Evolutionary conservation across 2,329 filamentous ascomycete species (phyloP).

Genomic region (Aurifilum marmelostoma): DNA sequence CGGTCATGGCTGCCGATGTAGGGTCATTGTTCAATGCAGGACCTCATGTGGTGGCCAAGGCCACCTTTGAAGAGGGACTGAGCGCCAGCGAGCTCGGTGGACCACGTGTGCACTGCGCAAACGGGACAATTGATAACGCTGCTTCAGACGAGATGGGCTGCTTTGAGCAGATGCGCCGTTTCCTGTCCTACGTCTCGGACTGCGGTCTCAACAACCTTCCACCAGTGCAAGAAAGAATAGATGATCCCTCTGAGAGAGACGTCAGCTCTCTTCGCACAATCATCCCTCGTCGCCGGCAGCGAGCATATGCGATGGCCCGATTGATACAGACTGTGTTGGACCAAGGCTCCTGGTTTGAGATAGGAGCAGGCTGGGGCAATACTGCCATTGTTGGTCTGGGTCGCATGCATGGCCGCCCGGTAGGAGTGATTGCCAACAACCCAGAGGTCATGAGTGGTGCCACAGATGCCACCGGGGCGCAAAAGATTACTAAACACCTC

Average conservation of each 20-base stretch:
- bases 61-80: conserved; percentile 67
- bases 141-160: conserved; percentile 63
- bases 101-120: conserved; percentile 63
- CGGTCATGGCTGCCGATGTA: conserved; percentile 66
- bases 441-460: conserved; percentile 65
- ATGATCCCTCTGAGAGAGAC: conserved; percentile 54
- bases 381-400: conserved; percentile 65
- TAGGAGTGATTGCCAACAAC: conserved; percentile 63
- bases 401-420: conserved; percentile 57
- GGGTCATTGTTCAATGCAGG: conserved; percentile 67
- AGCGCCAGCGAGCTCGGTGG: conserved; percentile 63
- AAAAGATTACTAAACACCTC: conserved; percentile 62
- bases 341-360: conserved; percentile 62
- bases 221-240: conserved; percentile 47
- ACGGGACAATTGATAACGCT: conserved; percentile 68
- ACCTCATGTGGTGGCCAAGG: conserved; percentile 63
- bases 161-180: conserved; percentile 61
- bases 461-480: conserved; percentile 61
- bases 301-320: conserved; percentile 63
- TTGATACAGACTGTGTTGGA: conserved; percentile 64
- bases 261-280: conserved; percentile 56
- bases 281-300: conserved; percentile 58
- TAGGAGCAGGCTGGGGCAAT: conserved; percentile 64
- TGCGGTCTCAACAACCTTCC: conserved; percentile 56
- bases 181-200: conserved; percentile 62